Percentiles rank a stretch among this genome's conserved stretches.
Evolutionary conservation across 2,329 filamentous ascomycete species (phyloP).

Genomic region (Pyrenophora tritici-repentis): DNA sequence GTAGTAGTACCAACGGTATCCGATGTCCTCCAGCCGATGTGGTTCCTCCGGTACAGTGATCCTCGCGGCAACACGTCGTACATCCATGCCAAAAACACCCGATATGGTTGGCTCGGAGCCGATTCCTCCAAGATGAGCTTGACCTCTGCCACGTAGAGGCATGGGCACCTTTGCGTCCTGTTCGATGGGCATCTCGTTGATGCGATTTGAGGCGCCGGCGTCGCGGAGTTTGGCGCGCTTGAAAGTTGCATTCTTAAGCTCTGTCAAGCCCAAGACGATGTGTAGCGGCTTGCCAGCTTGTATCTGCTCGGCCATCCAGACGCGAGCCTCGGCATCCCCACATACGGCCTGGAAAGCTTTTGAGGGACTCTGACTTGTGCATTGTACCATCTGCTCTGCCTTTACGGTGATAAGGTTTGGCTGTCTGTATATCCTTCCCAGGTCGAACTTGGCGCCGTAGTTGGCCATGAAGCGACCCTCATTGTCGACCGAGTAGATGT

Average conservation of each 20-base stretch:
- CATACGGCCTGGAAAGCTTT: slow-evolving; percentile 41
- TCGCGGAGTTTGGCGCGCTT: slow-evolving; percentile 45
- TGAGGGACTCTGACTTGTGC: slow-evolving; percentile 33
- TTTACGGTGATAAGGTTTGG: slow-evolving; percentile 44
- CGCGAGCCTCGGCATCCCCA: slow-evolving; percentile 40
- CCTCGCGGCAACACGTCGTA: slow-evolving; percentile 36
- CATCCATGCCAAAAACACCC: slow-evolving; percentile 47
- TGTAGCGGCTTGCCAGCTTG: slow-evolving; percentile 40
- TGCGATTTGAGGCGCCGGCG: slow-evolving; percentile 41
- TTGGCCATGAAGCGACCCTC: slow-evolving; percentile 47
- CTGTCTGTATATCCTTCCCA: slow-evolving; percentile 45
- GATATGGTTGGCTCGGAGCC: slow-evolving; percentile 40
- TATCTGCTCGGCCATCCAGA: slow-evolving; percentile 39
- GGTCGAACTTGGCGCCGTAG: slow-evolving; percentile 47
- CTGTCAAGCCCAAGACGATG: slow-evolving; percentile 44
- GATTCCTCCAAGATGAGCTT: slow-evolving; percentile 36
- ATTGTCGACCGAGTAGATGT: slow-evolving; percentile 44
- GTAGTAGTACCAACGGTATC: slow-evolving; percentile 42
- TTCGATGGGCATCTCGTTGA: slow-evolving; percentile 42
- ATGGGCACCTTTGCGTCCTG: slow-evolving; percentile 41
- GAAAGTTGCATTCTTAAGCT: slow-evolving; percentile 47
- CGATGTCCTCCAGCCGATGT: slow-evolving; percentile 39
- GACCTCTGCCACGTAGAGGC: slow-evolving; percentile 31
- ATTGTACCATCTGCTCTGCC: slow-evolving; percentile 48
- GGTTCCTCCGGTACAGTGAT: slow-evolving; percentile 43